phyloP scores from a whole-genome alignment of 345 rosid genomes.

The Hibiscus trionum region DNA sequence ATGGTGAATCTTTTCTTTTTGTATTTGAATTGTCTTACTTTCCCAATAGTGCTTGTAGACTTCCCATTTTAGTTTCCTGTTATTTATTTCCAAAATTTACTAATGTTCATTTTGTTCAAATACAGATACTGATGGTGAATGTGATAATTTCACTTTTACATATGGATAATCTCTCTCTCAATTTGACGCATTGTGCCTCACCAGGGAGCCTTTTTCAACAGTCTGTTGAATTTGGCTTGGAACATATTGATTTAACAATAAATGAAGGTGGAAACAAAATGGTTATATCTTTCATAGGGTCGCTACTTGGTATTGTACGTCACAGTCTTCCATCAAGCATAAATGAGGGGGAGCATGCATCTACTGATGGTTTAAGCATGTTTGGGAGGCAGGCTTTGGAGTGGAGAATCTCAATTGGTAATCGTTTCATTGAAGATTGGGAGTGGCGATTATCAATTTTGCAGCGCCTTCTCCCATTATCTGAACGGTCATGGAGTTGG shows the following conservation, averaged over 20 bases:
- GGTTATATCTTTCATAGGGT: conserved; percentile 67
- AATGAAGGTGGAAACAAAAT: conserved; percentile 60
- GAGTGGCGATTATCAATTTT: conserved; percentile 90
- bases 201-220: conserved; percentile 42
- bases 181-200: conserved; percentile 48
- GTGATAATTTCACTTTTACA: conserved; percentile 74
- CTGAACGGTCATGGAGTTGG: conserved; percentile 84
- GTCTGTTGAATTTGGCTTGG: conserved; percentile 32
- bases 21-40: not conserved
- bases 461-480: conserved; percentile 86
- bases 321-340: conserved; percentile 56
- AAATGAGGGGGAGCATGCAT: conserved; percentile 44
- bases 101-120: conserved; percentile 23
- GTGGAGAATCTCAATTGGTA: conserved; percentile 74
- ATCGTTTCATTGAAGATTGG: conserved; percentile 85
- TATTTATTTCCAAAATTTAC: conserved; percentile 10
- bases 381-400: conserved; percentile 76
- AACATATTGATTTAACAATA: conserved; percentile 31
- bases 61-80: not conserved
- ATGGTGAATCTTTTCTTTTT: not conserved
- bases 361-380: conserved; percentile 41
- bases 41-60: not conserved
- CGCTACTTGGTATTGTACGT: conserved; percentile 60
- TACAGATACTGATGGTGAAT: conserved; percentile 94
- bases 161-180: conserved; percentile 72